phyloP scores from a whole-genome alignment of 441 rosid species.

The Adansonia rubrostipa region DNA sequence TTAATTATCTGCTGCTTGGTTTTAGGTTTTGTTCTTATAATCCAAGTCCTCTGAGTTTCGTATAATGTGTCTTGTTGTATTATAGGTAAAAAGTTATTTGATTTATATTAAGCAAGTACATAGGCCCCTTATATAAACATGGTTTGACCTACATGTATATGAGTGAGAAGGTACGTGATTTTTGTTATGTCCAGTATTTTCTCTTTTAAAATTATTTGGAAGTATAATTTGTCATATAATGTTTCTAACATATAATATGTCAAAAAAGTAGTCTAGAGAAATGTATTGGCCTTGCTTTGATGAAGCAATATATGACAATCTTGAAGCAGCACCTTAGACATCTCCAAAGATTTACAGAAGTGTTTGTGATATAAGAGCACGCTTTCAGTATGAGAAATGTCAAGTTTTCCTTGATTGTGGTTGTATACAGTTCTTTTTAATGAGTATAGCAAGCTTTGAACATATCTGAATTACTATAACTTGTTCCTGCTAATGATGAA shows the following conservation, averaged over 20 bases:
- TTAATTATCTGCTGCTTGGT: neutral
- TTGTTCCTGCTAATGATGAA: neutral
- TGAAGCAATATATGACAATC: neutral
- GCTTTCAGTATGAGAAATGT: neutral
- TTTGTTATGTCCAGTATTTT: neutral
- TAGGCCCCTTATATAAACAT: neutral
- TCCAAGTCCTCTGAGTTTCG: neutral
- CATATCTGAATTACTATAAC: neutral
- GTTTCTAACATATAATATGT: neutral
- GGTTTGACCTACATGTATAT: neutral
- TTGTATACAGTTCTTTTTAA: neutral
- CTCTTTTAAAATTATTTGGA: neutral
- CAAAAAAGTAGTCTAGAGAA: neutral
- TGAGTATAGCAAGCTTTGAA: neutral
- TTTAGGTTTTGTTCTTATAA: neutral
- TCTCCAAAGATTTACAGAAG: neutral
- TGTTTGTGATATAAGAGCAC: neutral
- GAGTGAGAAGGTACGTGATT: neutral
- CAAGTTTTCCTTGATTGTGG: neutral
- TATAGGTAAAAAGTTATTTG: neutral
- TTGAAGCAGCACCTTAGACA: neutral
- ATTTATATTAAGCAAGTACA: neutral
- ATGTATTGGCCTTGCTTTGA: neutral
- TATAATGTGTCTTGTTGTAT: neutral
- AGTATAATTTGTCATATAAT: neutral